Base-by-base conservation (phyloP, 169 alveolate genomes). In the Theileria luwenshuni region DNA sequence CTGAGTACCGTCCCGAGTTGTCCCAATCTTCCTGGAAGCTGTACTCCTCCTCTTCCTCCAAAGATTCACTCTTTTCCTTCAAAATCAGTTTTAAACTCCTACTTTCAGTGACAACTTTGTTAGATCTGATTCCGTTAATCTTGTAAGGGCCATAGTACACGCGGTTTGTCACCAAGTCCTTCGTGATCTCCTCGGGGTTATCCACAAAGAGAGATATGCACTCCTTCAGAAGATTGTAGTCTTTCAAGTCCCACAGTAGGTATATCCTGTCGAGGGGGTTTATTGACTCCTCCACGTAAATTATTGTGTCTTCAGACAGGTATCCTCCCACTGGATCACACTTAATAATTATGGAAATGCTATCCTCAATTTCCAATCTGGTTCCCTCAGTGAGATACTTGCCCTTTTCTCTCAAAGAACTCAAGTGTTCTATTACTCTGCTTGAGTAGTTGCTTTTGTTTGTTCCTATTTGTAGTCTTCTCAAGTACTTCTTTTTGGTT, bases 301-400 rank as follows among this genome's bases (percentile, higher is more conserved):
- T 6, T 32, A 79, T 17, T 25, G 87, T 79, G 33, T 42, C 21
- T 12, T 59, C 72, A n/a, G 62, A 52, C 7, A 79, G 19, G 58
- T 79, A 69, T 0, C 87, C 87, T 0, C 83, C 69, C 3, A 38
- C 35, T 23, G 87, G 87, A 32, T 79, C 87, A 45, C 87, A 79
- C 35, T 68, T 70, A 15, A 79, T 73, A 8, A 79, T 52, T 3
- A 43, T 48, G 1, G 35, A 12, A 17, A 51, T 25, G 7, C 21
- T 38, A 1, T 25, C 33, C 3, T 6, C 60, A 0, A 23, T 6
- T 2, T 68, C 65, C 10, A 68, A 7, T 15, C 28, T 51, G 7
- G 33, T 15, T 0, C 76, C 76, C 15, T 68, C 76, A 0, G 76
- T 45, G n/a, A 68, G n/a, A 25, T 51, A 68, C 30, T 68, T 68